Base-by-base conservation (phyloP, 495 filamentous ascomycete genomes). In the Trichoderma parareesei region DNA sequence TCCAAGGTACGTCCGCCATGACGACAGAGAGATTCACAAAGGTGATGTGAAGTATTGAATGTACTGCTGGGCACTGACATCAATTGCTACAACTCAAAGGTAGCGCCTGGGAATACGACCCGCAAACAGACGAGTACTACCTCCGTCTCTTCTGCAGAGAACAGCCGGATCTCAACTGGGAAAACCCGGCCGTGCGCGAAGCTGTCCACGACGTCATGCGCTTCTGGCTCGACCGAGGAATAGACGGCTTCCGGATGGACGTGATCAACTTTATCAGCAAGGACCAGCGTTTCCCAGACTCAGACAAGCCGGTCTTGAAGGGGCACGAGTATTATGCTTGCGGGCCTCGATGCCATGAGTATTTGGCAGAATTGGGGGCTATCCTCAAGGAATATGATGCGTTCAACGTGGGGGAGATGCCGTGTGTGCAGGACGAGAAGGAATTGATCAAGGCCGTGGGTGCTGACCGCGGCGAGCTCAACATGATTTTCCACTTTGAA, bases 401-500 rank as follows among this genome's bases (percentile, higher is more conserved):
- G 2, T 81, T 91, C 67, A 88, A 85, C 1, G 87, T 91, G 0
- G 89, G 89, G 10, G 89, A 92, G 72, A 83, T 90, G 70, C 87
- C 87, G 0, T 84, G 85, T 69, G 83, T 85, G 13, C 81, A 83
- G 2, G 78, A 85, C 64, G 71, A 74, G 7, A 72, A 80, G 42
- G 81, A 89, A 67, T 83, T 90, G 1, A 76, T 90, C 38, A 76
- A 79, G 14, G 83, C 82, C 40, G 83, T 91, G 33, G 77, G 81
- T 3, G 75, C 78, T 13, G 79, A 81, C 49, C 82, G 85, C 38
- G 75, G 79, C 57, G 85, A 91, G 70, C 77, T 91, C 55, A 84
- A 84, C 75, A 92, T 92, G 89, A 82, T 90, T 38, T 91, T 92
- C 75, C 83, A 88, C 67, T 90, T 90, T 66, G 87, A 89, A 14